phyloP scores from a whole-genome alignment of 768 basidiomycete genomes.

The Leccinum ochraceum region DNA sequence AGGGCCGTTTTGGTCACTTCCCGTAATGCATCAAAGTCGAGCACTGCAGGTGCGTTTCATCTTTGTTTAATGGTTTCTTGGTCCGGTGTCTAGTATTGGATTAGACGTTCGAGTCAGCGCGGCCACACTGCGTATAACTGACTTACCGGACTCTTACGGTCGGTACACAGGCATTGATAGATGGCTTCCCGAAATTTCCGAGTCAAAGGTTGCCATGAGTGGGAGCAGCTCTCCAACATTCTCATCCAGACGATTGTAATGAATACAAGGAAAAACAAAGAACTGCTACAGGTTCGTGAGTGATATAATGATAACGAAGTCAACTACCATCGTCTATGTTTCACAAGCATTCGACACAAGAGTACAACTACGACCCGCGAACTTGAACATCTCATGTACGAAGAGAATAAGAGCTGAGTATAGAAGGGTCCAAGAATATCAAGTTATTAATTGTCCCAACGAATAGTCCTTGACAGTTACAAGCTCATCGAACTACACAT shows the following conservation, averaged over 20 bases:
- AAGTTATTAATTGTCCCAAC: not conserved
- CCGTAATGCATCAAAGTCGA: too few relatives aligned
- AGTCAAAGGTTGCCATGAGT: too few relatives aligned
- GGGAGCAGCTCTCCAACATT: too few relatives aligned
- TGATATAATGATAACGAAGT: not conserved
- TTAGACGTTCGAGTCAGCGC: too few relatives aligned
- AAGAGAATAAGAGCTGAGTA: not conserved
- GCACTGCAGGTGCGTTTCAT: too few relatives aligned
- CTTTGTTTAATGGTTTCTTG: too few relatives aligned
- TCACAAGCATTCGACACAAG: not conserved
- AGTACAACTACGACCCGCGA: not conserved
- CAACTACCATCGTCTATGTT: not conserved
- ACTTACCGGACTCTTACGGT: too few relatives aligned
- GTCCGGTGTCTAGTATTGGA: too few relatives aligned
- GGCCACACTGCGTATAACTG: too few relatives aligned
- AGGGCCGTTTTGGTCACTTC: too few relatives aligned
- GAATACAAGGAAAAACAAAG: not conserved
- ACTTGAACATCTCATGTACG: not conserved
- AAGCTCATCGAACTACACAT: not conserved
- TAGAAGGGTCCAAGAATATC: not conserved
- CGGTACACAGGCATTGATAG: too few relatives aligned
- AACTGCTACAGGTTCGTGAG: not conserved
- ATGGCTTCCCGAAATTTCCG: too few relatives aligned
- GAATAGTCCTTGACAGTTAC: not conserved
- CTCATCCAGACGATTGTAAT: not conserved